Evolutionary conservation across 2,329 filamentous ascomycete species (phyloP).

Genomic region (Beauveria australis): DNA sequence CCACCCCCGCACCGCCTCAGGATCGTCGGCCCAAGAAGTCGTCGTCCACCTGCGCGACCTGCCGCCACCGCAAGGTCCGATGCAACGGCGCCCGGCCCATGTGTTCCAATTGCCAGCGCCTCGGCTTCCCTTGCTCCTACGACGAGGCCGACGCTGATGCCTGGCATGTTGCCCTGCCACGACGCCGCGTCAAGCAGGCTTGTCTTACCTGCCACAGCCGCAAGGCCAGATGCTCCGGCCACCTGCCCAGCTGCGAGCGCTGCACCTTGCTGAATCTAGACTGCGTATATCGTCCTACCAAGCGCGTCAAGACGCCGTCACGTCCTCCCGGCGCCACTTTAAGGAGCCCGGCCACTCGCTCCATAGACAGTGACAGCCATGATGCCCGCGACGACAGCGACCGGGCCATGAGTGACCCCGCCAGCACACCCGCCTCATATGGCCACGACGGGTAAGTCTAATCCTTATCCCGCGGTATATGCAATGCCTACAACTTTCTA

Average conservation of each 20-base stretch:
- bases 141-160: constrained; percentile 37
- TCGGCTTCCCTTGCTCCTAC: constrained; percentile 50
- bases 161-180: constrained; percentile 37
- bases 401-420: constrained; percentile 25
- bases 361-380: constrained; percentile 23
- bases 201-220: constrained; percentile 50
- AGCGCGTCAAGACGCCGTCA: constrained; percentile 26
- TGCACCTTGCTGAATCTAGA: constrained; percentile 44
- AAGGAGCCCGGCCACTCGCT: constrained; percentile 26
- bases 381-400: constrained; percentile 28
- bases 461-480: background rate
- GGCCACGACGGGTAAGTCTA: constrained; percentile 26
- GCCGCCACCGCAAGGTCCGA: constrained; percentile 48
- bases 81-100: constrained; percentile 46
- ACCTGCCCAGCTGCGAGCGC: constrained; percentile 45
- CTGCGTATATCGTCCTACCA: constrained; percentile 45
- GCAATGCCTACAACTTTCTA: background rate
- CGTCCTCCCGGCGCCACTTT: constrained; percentile 15
- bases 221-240: constrained; percentile 52
- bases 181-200: constrained; percentile 47
- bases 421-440: constrained; percentile 27
- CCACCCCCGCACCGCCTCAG: background rate
- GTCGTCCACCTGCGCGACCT: constrained; percentile 44
- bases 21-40: constrained; percentile 32
- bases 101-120: constrained; percentile 51